phyloP scores from a whole-genome alignment of 2,329 filamentous ascomycete species.

The Fusarium clavum region DNA sequence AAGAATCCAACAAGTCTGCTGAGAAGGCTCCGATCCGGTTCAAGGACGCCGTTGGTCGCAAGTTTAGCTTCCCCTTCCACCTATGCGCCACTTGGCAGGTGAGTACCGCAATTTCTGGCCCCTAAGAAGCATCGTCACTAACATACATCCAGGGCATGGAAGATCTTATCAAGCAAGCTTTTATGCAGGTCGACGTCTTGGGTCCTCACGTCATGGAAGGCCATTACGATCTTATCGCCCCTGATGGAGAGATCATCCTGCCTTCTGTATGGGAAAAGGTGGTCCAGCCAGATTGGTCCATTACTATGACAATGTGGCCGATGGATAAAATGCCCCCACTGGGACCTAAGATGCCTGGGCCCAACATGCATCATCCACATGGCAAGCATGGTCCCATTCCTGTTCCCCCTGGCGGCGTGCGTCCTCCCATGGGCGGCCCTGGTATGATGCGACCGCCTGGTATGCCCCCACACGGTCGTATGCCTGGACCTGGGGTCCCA shows the following conservation, averaged over 20 bases:
- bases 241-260: constrained; percentile 84
- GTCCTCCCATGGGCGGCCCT: constrained; percentile 3
- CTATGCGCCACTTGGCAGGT: constrained; percentile 87
- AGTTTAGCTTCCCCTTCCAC: constrained; percentile 92
- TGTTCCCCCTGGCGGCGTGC: background rate
- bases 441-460: constrained; percentile 27
- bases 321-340: constrained; percentile 58
- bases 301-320: constrained; percentile 70
- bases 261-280: constrained; percentile 83
- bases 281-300: constrained; percentile 74
- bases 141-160: constrained; percentile 76
- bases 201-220: constrained; percentile 81
- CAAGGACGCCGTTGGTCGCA: constrained; percentile 90
- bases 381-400: constrained; percentile 30
- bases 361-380: constrained; percentile 14
- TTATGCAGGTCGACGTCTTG: constrained; percentile 80
- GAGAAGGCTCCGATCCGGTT: constrained; percentile 84
- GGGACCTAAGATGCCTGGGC: constrained; percentile 39
- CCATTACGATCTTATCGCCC: constrained; percentile 83
- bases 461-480: constrained; percentile 11
- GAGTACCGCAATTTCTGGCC: constrained; percentile 52
- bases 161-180: constrained; percentile 85
- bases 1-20: constrained; percentile 63
- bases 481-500: constrained; percentile 24
- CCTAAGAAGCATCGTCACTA: constrained; percentile 26